Percentiles rank a stretch among this genome's conserved stretches.
Conservation (phyloP, 176 grass and related monocot species). For the Oryza coarctata region DNA sequence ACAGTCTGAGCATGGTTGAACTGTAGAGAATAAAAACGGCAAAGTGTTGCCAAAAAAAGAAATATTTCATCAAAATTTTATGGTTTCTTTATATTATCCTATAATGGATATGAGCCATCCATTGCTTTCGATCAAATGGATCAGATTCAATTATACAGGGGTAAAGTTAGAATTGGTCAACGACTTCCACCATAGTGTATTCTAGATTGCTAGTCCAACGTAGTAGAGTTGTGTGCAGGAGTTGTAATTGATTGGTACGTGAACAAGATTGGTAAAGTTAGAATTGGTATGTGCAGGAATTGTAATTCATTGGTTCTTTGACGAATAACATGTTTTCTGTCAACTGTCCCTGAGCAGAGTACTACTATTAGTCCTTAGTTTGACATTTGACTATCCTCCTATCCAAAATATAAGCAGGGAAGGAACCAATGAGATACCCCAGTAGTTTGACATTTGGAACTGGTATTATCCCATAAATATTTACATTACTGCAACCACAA, state of each 20-base stretch:
- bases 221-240: not conserved
- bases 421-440: constrained; percentile 11
- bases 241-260: not conserved
- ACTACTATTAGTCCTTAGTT: not conserved
- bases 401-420: constrained; percentile 10
- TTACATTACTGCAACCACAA: not conserved
- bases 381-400: constrained; percentile 18
- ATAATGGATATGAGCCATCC: not conserved
- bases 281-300: not conserved
- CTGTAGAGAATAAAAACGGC: constrained; percentile 11
- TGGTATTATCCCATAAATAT: not conserved
- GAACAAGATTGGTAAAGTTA: not conserved
- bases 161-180: not conserved
- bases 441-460: constrained; percentile 1
- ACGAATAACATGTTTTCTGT: not conserved
- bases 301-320: not conserved
- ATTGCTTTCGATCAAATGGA: not conserved
- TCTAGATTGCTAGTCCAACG: not conserved
- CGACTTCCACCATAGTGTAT: not conserved
- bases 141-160: not conserved
- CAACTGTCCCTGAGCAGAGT: not conserved
- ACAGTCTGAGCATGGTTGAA: not conserved
- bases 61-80: not conserved
- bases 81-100: not conserved
- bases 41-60: not conserved